Evolutionary conservation across 2,329 filamentous ascomycete species (phyloP).

Genomic region (Neofusicoccum parvum): DNA sequence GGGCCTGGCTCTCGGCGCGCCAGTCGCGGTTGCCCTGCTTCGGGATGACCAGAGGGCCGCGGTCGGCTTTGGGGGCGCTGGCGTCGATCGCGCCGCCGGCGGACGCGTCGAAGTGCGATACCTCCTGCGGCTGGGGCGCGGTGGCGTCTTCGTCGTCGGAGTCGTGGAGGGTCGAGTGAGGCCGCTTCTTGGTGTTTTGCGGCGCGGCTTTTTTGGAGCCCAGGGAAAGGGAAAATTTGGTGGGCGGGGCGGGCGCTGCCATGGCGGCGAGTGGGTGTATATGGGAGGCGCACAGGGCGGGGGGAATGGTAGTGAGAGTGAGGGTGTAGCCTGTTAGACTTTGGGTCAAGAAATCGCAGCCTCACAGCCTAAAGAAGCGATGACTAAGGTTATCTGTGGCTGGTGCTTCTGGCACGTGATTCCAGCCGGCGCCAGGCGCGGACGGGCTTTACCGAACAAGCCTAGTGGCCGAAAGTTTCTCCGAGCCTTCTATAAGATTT

Average conservation of each 20-base stretch:
- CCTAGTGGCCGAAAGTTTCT: conserved; percentile 17
- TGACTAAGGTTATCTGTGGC: background rate
- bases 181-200: conserved; percentile 42
- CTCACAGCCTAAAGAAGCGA: background rate
- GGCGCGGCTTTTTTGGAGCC: conserved; percentile 21
- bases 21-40: conserved; percentile 64
- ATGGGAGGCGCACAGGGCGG: background rate
- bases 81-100: conserved; percentile 52
- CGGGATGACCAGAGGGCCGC: conserved; percentile 59
- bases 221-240: conserved; percentile 19
- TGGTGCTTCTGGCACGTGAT: background rate
- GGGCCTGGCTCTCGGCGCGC: conserved; percentile 52
- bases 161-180: conserved; percentile 44
- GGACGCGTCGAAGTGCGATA: conserved; percentile 57
- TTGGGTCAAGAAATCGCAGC: background rate
- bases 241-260: conserved; percentile 11
- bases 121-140: conserved; percentile 45
- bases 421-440: background rate
- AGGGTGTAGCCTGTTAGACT: background rate
- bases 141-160: conserved; percentile 62
- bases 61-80: conserved; percentile 35
- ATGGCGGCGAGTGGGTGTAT: background rate
- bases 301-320: background rate
- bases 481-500: conserved; percentile 15
- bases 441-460: background rate